A percentile compares a stretch with the other conserved stretches of the same genome.
Evolutionary conservation across 2,329 filamentous ascomycete species (phyloP).

Genomic region (Trichoderma sp.): DNA sequence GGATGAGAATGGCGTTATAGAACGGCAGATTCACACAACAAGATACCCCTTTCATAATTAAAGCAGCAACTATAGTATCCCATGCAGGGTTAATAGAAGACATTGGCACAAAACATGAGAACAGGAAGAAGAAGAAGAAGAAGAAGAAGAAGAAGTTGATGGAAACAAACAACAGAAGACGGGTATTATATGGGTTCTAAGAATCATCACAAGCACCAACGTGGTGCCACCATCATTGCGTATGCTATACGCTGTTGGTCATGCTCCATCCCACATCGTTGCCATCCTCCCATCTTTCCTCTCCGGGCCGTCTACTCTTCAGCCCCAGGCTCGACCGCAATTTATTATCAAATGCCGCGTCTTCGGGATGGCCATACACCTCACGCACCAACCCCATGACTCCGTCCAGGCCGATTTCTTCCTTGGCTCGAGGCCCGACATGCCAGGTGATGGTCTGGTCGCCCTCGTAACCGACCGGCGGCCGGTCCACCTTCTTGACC

Average conservation of each 20-base stretch:
- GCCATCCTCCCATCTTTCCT: conserved; percentile 33
- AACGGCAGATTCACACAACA: neutral
- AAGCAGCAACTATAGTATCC: neutral
- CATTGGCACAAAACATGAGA: neutral
- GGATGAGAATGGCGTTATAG: neutral
- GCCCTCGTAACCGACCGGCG: conserved; percentile 55
- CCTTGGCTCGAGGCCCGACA: conserved; percentile 80
- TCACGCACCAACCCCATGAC: conserved; percentile 69
- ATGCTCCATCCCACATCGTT: conserved; percentile 24
- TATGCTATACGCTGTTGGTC: conserved; percentile 19
- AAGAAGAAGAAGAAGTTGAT: neutral
- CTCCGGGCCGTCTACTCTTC: conserved; percentile 31
- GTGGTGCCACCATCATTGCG: neutral
- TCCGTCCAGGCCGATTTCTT: conserved; percentile 78
- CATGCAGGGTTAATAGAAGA: neutral
- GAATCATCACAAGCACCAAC: neutral
- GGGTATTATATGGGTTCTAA: neutral
- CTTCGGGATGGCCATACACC: conserved; percentile 56
- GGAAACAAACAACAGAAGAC: neutral
- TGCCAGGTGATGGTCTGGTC: conserved; percentile 80
- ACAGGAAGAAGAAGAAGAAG: neutral
- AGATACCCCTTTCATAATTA: conserved; percentile 12
- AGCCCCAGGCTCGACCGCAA: conserved; percentile 64
- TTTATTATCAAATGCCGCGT: conserved; percentile 59
- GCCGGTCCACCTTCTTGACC: conserved; percentile 68